Percentiles rank a stretch among this genome's conserved stretches.
phyloP scores from a whole-genome alignment of 495 filamentous ascomycete genomes.

The Massariosphaeria phaeospora region DNA sequence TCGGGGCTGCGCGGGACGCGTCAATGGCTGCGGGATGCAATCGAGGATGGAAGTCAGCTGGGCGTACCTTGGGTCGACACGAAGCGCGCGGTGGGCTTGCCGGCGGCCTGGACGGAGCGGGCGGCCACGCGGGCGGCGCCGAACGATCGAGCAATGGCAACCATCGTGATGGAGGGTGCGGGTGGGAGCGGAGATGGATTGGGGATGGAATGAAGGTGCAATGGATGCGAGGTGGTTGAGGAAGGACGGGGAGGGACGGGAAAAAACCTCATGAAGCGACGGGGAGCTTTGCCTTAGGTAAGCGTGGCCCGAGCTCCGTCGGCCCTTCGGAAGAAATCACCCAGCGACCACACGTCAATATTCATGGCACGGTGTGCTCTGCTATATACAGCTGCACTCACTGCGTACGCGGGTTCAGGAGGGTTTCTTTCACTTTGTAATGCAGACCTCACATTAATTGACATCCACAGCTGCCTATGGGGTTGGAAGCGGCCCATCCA shows the following conservation, averaged over 20 bases:
- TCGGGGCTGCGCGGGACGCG: constrained; percentile 9
- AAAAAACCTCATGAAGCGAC: constrained; percentile 20
- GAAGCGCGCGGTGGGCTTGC: constrained; percentile 24
- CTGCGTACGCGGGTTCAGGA: too few relatives aligned
- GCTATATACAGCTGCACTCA: too few relatives aligned
- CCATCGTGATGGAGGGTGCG: constrained; percentile 21
- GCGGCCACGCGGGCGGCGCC: constrained; percentile 31
- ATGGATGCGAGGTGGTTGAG: constrained; percentile 15
- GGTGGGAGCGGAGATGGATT: constrained; percentile 26
- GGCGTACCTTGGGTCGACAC: constrained; percentile 28
- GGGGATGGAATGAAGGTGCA: constrained; percentile 27
- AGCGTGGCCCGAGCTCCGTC: constrained; percentile 4
- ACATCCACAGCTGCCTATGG: too few relatives aligned
- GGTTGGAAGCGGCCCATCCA: too few relatives aligned
- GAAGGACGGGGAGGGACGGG: constrained; percentile 9
- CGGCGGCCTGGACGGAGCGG: constrained; percentile 29
- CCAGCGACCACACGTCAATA: too few relatives aligned
- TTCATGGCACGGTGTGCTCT: too few relatives aligned
- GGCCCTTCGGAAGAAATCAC: constrained; percentile 7
- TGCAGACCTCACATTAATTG: too few relatives aligned
- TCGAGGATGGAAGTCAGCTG: constrained; percentile 5
- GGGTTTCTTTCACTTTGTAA: too few relatives aligned
- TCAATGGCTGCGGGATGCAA: constrained; percentile 23
- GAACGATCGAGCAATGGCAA: constrained; percentile 29
- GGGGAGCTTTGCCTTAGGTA: neutral